A percentile compares a stretch with the other conserved stretches of the same genome.
phyloP scores from a whole-genome alignment of 1,139 yeast genomes.

The Suhomyces bokatorum region DNA sequence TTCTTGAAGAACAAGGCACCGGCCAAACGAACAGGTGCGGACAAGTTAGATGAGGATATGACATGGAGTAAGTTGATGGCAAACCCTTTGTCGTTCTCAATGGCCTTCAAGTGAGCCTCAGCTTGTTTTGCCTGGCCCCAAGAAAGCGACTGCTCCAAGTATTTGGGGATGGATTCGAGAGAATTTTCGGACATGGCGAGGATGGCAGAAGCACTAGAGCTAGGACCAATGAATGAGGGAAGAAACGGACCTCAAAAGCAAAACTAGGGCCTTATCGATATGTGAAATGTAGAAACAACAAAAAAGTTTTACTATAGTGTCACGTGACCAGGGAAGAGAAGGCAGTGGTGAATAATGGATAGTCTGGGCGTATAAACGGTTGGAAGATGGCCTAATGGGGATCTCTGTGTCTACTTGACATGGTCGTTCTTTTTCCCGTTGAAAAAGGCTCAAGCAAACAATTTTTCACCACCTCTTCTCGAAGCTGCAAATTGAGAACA shows the following conservation, averaged over 20 bases:
- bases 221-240: background rate
- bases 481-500: background rate
- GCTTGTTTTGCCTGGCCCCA: conserved; percentile 61
- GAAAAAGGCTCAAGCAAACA: background rate
- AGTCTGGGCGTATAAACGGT: background rate
- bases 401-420: background rate
- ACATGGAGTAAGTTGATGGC: conserved; percentile 73
- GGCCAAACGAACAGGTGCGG: conserved; percentile 69
- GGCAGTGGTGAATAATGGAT: background rate
- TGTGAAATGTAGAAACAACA: background rate
- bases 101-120: conserved; percentile 55
- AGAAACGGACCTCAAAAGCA: background rate
- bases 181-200: conserved; percentile 36
- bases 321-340: background rate
- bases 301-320: conserved; percentile 1
- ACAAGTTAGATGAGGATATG: conserved; percentile 62
- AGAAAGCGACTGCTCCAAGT: conserved; percentile 50
- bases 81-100: conserved; percentile 73
- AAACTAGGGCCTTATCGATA: background rate
- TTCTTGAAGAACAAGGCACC: conserved; percentile 92
- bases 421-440: background rate
- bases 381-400: background rate
- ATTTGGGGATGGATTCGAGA: conserved; percentile 44
- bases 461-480: background rate
- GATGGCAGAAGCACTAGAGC: background rate